Conservation (phyloP, 495 filamentous ascomycete species). For the Xylaria acuta region DNA sequence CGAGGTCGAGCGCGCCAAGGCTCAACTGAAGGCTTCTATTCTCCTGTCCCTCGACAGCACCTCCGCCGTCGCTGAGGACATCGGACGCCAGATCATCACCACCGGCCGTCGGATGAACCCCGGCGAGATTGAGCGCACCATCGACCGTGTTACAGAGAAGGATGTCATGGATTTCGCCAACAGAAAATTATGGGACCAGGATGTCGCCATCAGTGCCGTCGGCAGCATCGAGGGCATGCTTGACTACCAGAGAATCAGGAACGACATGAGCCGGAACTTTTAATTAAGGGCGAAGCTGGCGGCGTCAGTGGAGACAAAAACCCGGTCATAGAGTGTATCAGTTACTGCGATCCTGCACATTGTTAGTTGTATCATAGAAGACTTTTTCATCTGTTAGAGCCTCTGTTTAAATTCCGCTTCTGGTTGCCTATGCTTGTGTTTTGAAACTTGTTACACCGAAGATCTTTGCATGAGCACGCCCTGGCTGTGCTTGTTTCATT, state of each 20-base stretch:
- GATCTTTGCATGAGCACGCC: neutral
- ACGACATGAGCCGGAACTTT: slow-evolving; percentile 87
- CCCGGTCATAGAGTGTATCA: slow-evolving; percentile 45
- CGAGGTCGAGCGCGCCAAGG: slow-evolving; percentile 97
- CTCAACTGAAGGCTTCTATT: slow-evolving; percentile 97
- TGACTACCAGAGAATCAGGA: slow-evolving; percentile 87
- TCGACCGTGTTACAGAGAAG: slow-evolving; percentile 89
- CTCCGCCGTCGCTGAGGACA: slow-evolving; percentile 96
- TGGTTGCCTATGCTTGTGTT: neutral
- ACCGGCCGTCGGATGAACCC: slow-evolving; percentile 90
- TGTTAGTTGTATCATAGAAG: slow-evolving; percentile 45
- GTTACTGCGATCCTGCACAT: slow-evolving; percentile 36
- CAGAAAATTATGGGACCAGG: slow-evolving; percentile 94
- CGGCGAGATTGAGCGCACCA: slow-evolving; percentile 90
- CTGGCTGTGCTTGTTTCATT: slow-evolving; percentile 6
- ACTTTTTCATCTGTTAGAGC: slow-evolving; percentile 40
- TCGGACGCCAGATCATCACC: slow-evolving; percentile 97
- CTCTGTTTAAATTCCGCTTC: neutral
- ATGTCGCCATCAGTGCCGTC: slow-evolving; percentile 90
- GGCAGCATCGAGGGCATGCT: slow-evolving; percentile 89
- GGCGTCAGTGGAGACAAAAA: slow-evolving; percentile 32
- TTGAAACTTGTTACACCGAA: neutral
- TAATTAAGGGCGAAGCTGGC: slow-evolving; percentile 35
- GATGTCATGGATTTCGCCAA: slow-evolving; percentile 95
- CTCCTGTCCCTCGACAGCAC: slow-evolving; percentile 97